A percentile compares a stretch with the other conserved stretches of the same genome.
These are phyloP conservation scores for Magnusiomyces clavatus DNA, from an alignment of 1,139 yeast genomes.

Conservation along the genomic window DNA sequence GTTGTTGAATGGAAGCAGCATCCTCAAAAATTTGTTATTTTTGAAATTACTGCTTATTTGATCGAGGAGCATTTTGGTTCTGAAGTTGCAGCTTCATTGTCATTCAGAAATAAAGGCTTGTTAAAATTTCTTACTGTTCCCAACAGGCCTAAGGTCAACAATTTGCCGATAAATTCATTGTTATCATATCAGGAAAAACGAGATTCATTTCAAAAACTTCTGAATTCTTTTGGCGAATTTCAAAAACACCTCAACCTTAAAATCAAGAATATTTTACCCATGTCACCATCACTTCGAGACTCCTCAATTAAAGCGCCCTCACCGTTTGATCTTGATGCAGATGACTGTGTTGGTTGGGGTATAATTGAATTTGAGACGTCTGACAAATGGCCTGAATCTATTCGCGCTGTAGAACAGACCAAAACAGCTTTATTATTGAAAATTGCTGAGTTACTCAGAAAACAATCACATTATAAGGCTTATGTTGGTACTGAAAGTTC, in stretches of 20 bases:
- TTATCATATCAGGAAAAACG: conserved; percentile 49
- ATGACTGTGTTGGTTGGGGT: conserved; percentile 74
- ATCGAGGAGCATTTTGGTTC: conserved; percentile 52
- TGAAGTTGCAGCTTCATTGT: conserved; percentile 26
- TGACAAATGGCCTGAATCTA: conserved; percentile 92
- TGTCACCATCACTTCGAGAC: conserved; percentile 61
- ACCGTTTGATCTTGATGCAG: conserved; percentile 65
- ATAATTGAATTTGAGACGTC: conserved; percentile 84
- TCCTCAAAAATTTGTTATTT: conserved; percentile 53
- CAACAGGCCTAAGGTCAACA: conserved; percentile 37
- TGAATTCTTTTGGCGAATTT: conserved; percentile 45
- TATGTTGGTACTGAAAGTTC: conserved; percentile 50
- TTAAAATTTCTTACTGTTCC: conserved; percentile 44
- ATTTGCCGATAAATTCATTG: conserved; percentile 36
- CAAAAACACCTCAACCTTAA: conserved; percentile 54
- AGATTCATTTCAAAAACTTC: conserved; percentile 59
- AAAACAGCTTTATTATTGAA: conserved; percentile 83
- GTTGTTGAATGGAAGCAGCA: conserved; percentile 75
- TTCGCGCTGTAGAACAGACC: conserved; percentile 75
- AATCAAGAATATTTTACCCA: conserved; percentile 61
- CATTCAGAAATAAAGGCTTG: conserved; percentile 16
- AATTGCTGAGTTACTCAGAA: conserved; percentile 48
- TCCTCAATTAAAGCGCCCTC: conserved; percentile 73
- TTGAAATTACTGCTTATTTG: conserved; percentile 56
- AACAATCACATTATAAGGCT: conserved; percentile 45